Evolutionary conservation across 352 stramenopile genomes (phyloP).

Genomic region (Phytophthora rubi): DNA sequence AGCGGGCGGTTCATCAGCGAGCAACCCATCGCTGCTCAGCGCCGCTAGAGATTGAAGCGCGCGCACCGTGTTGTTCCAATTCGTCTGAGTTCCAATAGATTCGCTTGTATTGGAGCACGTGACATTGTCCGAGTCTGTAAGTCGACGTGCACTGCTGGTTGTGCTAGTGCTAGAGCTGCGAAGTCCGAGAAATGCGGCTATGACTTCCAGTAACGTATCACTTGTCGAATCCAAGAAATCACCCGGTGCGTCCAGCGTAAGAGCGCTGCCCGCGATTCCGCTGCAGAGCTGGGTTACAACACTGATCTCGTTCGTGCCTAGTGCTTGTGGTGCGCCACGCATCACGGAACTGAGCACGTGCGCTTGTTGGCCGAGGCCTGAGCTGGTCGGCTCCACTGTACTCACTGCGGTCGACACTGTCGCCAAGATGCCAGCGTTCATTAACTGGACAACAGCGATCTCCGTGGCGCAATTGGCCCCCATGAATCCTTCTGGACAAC

Average conservation of each 20-base stretch:
- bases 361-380: conserved; percentile 60
- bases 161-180: conserved; percentile 3
- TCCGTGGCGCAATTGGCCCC: conserved; percentile 50
- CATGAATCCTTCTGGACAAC: conserved; percentile 47
- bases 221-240: conserved; percentile 53
- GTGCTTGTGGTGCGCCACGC: conserved; percentile 39
- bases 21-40: conserved; percentile 56
- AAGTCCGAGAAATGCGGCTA: conserved; percentile 52
- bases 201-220: conserved; percentile 47
- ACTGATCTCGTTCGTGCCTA: conserved; percentile 39
- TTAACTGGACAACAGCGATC: conserved; percentile 34
- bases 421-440: conserved; percentile 56
- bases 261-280: conserved; percentile 51
- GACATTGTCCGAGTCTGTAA: conserved; percentile 10
- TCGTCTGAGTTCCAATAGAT: conserved; percentile 21
- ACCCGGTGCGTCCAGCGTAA: conserved; percentile 42
- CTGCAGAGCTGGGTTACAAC: conserved; percentile 51
- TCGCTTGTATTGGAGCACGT: conserved; percentile 23
- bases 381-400: conserved; percentile 48
- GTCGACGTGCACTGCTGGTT: conserved; percentile 12
- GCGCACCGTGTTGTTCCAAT: conserved; percentile 42
- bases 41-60: conserved; percentile 61
- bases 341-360: conserved; percentile 55
- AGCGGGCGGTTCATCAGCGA: conserved; percentile 46
- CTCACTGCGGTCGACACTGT: conserved; percentile 37